Base-by-base conservation (phyloP, 345 rosid genomes). In the Syzygium aqueum region DNA sequence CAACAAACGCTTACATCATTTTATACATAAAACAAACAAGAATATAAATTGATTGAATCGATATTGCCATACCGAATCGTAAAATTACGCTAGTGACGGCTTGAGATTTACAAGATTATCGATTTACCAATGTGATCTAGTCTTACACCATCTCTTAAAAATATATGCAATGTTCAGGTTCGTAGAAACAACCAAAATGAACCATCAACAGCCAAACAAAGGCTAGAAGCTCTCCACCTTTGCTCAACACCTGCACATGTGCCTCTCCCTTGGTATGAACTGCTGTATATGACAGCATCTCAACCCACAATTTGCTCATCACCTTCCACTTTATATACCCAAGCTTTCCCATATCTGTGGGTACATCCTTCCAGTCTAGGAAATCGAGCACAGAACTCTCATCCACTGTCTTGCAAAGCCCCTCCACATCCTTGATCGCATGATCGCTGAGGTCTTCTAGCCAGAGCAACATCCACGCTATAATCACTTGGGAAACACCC, bases 381-480 rank as follows among this genome's bases (percentile, higher is more conserved):
- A 10, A 1, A 9, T 0, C 0, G 46, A 43, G 46, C 2, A 8
- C 0, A 56, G 12, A 0, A 23, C 0, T 5, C 22, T 27, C 65
- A 6, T 3, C 3, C 9, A 61, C 3, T 61, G 0, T 0, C 73
- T 14, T 61, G 1, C 10, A 61, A 6, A n/a, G 37, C 37, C 8
- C 5, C 19, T 14, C 5, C 37, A n/a, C 33, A 0, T 61, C 37
- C 33, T 6, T 0, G 0, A 11, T 12, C 67, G 30, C 0, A 14
- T 1, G 0, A 27, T 56, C 61, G 12, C 11, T 3, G 1, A 0
- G 0, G 0, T 0, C 0, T 56, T 23, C 61, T 56, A 23, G 61
- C 1, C 0, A 0, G 2, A 3, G 0, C 12, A 23, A 56, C 0
- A 0, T 0, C 2, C 0, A 0, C 4, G n/a, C 61, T 56, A 23